These are phyloP conservation scores for Cyberlindnera saturnus DNA, from an alignment of 805 yeast genomes.

Conservation along the genomic window DNA sequence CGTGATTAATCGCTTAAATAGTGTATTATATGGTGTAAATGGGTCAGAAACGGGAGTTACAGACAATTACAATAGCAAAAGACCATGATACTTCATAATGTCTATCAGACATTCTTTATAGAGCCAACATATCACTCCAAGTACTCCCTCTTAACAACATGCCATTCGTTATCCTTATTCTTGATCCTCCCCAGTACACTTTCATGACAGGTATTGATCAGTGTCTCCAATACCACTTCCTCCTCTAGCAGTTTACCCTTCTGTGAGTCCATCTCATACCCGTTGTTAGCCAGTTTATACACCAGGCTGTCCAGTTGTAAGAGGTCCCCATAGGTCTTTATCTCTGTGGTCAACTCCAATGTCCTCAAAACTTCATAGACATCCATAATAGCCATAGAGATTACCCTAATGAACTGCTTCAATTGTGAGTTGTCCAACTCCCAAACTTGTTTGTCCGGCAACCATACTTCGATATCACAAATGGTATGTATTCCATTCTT, in stretches of 20 bases:
- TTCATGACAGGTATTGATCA: background rate
- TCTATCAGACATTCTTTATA: background rate
- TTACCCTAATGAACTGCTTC: slow-evolving; percentile 5
- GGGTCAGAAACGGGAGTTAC: too few species aligned
- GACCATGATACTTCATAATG: too few species aligned
- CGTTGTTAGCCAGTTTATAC: slow-evolving; percentile 19
- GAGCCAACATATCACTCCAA: slow-evolving; percentile 1
- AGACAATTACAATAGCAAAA: too few species aligned
- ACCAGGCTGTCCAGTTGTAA: slow-evolving; percentile 18
- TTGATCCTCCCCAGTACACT: slow-evolving; percentile 3
- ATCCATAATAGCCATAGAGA: slow-evolving; percentile 14
- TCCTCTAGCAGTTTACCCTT: background rate
- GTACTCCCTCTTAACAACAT: slow-evolving; percentile 17
- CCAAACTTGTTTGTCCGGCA: slow-evolving; percentile 8
- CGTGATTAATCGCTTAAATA: too few species aligned
- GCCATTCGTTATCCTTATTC: slow-evolving; percentile 22
- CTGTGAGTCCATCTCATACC: slow-evolving; percentile 3
- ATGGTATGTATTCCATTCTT: background rate
- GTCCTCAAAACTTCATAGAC: slow-evolving; percentile 6
- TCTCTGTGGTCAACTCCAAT: slow-evolving; percentile 11
- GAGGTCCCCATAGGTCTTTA: slow-evolving; percentile 7
- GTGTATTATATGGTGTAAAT: too few species aligned
- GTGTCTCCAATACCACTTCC: background rate
- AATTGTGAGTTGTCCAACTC: slow-evolving; percentile 14
- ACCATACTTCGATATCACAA: background rate